These are phyloP conservation scores for Oryza nivara DNA, from an alignment of 176 grass and related monocot species.

Conservation along the genomic window DNA sequence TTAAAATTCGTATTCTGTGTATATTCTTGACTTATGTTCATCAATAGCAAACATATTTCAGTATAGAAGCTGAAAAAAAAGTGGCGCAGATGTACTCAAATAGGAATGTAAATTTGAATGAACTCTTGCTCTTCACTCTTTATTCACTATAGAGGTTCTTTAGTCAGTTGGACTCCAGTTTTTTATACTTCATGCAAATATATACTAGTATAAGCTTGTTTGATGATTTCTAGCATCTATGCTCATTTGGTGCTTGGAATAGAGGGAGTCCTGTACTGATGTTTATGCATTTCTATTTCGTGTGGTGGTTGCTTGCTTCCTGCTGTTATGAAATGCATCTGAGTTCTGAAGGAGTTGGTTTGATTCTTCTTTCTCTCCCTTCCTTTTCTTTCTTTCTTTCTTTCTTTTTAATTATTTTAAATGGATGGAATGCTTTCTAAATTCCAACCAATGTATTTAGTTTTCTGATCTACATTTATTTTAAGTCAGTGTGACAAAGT, in stretches of 20 bases:
- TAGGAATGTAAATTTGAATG: background rate
- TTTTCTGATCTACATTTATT: background rate
- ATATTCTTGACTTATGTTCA: background rate
- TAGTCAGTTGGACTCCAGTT: background rate
- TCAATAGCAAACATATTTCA: slow-evolving; percentile 11
- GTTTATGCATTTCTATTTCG: slow-evolving; percentile 24
- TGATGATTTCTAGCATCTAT: background rate
- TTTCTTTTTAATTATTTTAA: background rate
- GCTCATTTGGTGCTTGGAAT: slow-evolving; percentile 3
- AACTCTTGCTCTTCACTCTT: slow-evolving; percentile 2
- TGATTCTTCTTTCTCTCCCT: background rate
- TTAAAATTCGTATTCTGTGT: background rate
- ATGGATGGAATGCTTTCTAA: background rate
- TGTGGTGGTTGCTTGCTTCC: slow-evolving; percentile 25
- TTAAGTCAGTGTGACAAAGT: background rate
- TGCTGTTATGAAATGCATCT: background rate
- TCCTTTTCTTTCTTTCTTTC: background rate
- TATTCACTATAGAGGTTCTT: slow-evolving; percentile 15
- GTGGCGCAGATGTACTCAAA: background rate
- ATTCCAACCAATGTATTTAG: background rate
- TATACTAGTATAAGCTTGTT: background rate
- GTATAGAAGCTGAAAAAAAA: background rate
- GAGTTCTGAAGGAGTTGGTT: background rate
- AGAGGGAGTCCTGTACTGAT: background rate
- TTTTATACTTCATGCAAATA: slow-evolving; percentile 16